Evolutionary conservation across 306 rosid genomes (phyloP).

Genomic region (Ziziphus jujuba): DNA sequence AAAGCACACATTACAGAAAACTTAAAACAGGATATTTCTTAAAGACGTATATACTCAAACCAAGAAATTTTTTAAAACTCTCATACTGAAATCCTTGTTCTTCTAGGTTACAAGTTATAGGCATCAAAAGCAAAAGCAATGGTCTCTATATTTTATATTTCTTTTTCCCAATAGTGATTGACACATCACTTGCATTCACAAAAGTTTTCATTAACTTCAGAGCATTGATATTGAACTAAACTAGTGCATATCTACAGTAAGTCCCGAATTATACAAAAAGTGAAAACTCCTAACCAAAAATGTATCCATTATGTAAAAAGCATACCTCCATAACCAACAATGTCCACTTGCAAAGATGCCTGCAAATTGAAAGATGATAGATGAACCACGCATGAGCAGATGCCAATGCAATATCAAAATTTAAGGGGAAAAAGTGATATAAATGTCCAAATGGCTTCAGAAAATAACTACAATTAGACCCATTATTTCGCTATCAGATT

Average conservation of each 20-base stretch:
- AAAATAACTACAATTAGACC: neutral
- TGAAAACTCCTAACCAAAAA: neutral
- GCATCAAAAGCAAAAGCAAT: too few relatives aligned
- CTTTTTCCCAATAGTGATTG: too few relatives aligned
- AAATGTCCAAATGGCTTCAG: neutral
- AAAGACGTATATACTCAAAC: too few relatives aligned
- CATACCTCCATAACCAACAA: conserved; percentile 92
- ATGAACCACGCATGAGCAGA: neutral
- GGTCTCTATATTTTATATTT: too few relatives aligned
- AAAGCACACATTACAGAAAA: too few relatives aligned
- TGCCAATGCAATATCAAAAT: neutral
- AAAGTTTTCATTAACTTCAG: too few relatives aligned
- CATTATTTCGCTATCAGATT: neutral
- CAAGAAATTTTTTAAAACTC: too few relatives aligned
- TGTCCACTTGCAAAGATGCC: conserved; percentile 76
- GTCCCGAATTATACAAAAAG: neutral
- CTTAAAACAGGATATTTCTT: too few relatives aligned
- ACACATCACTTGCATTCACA: too few relatives aligned
- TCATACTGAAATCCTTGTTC: too few relatives aligned
- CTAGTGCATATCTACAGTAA: neutral
- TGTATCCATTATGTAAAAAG: neutral
- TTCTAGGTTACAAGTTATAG: too few relatives aligned
- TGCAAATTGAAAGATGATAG: conserved; percentile 34
- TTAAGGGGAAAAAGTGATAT: neutral
- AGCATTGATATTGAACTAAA: neutral